Evolutionary conservation across 2,329 filamentous ascomycete species (phyloP), one percentile per base, ranked within the genome.

Genomic region (Paracoccidioides lutzii): DNA sequence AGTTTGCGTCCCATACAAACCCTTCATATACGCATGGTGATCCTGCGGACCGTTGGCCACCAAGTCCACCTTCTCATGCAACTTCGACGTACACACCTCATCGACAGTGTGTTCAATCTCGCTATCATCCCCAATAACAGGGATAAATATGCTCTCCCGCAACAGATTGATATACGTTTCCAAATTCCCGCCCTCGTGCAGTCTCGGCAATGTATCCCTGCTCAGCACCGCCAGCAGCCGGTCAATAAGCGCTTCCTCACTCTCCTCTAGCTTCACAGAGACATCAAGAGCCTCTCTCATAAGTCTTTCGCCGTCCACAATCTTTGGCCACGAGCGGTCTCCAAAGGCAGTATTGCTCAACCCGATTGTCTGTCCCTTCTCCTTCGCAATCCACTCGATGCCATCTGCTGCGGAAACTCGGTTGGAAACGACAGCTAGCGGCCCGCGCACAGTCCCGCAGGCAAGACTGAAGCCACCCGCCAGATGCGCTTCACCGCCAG

Each of bases 401-500:
- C 74, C 74, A 2, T 77, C 69, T 10, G 76, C 70, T 41, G 76
- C 69, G 3, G 76, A 72, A 2, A 79, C 82, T 1, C 82, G 77
- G 62, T 85, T 85, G 14, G 80, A 83, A n/a, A 85, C 72, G 43
- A 84, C 75, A 0, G 78, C 78, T 37, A 85, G 66, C 15, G 74
- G 73, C 58, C 79, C 74, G 35, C 75, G 72, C 32, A 82, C 65
- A 53, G 75, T 69, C 0, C 82, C 82, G 65, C 81, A 84, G 2
- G 81, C 73, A 6, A 85, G 68, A 58, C 79, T 83, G 65, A 84
- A 84, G 0, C 82, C 82, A 1, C 82, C 82, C 0, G 83, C 80
- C 57, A 53, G 30, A 58, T 77, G 72, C 6, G 80, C 75, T 4
- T 75, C 74, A 2, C 78, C 75, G 41, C 76, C 75, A 46, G 78